Percentiles rank a stretch among this genome's conserved stretches.
phyloP scores from a whole-genome alignment of 139 green algal species.

The Astrephomene gubernaculifera region DNA sequence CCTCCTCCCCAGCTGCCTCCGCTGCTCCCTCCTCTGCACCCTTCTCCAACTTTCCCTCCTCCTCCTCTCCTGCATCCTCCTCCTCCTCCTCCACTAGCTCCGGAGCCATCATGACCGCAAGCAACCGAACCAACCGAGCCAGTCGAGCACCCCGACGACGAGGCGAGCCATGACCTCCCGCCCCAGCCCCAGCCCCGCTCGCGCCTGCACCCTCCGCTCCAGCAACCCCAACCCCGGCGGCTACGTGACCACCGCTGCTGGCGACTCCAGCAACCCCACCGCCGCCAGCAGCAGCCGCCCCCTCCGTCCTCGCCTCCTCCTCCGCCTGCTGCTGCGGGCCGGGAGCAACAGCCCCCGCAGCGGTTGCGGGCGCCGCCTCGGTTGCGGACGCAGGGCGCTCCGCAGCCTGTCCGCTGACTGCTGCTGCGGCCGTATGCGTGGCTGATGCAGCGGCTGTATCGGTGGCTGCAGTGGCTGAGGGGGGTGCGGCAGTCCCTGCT shows the following conservation, averaged over 20 bases:
- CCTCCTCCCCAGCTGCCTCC: not conserved
- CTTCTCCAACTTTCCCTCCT: not conserved
- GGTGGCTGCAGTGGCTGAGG: no score
- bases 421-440: no score
- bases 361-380: not conserved
- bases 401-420: no score
- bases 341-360: no score
- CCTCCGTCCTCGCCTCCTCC: not conserved
- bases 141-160: no score
- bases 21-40: not conserved
- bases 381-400: not conserved
- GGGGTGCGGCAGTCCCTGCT: no score
- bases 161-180: no score
- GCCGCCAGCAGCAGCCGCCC: not conserved
- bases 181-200: not conserved
- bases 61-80: not conserved
- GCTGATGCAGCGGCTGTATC: no score
- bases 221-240: not conserved
- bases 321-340: no score
- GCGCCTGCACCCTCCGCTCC: not conserved
- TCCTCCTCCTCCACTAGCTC: not conserved
- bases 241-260: not conserved
- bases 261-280: not conserved
- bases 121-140: not conserved
- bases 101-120: constrained; percentile 1